Evolutionary conservation across 2,329 filamentous ascomycete genomes (phyloP).

Genomic region (Neurospora sp.): DNA sequence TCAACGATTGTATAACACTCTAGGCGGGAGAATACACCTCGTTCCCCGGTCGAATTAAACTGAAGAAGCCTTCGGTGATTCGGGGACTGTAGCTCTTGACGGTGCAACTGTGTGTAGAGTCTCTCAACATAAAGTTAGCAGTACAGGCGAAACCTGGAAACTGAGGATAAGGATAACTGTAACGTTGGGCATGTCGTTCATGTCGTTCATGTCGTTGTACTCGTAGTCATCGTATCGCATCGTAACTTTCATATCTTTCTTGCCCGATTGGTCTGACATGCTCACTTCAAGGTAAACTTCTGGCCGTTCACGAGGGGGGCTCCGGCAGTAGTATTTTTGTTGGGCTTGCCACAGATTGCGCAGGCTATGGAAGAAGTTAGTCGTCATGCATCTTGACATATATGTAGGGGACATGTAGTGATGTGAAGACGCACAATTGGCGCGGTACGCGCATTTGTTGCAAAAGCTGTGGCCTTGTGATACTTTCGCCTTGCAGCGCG

Average conservation of each 20-base stretch:
- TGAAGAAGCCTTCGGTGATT: neutral
- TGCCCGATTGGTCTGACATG: neutral
- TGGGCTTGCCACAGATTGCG: slow-evolving; percentile 53
- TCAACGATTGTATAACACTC: neutral
- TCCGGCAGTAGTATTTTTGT: slow-evolving; percentile 36
- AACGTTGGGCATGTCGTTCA: neutral
- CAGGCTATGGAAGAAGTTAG: slow-evolving; percentile 35
- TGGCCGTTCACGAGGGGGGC: slow-evolving; percentile 48
- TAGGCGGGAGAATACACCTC: neutral
- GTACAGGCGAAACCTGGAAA: neutral
- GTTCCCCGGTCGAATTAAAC: neutral
- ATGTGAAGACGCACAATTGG: slow-evolving; percentile 38
- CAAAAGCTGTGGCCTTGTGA: slow-evolving; percentile 50
- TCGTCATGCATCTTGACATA: neutral
- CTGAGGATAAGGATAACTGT: neutral
- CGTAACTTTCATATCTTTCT: neutral
- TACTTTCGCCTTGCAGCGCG: slow-evolving; percentile 53
- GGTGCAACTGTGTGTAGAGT: neutral
- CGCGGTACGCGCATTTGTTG: slow-evolving; percentile 52
- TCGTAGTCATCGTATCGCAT: neutral
- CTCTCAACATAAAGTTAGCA: neutral
- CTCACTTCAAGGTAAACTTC: slow-evolving; percentile 52
- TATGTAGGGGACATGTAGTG: neutral
- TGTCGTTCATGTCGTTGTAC: neutral
- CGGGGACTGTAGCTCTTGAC: neutral